phyloP scores from a whole-genome alignment of 495 filamentous ascomycete genomes.

The Cercophora scortea region DNA sequence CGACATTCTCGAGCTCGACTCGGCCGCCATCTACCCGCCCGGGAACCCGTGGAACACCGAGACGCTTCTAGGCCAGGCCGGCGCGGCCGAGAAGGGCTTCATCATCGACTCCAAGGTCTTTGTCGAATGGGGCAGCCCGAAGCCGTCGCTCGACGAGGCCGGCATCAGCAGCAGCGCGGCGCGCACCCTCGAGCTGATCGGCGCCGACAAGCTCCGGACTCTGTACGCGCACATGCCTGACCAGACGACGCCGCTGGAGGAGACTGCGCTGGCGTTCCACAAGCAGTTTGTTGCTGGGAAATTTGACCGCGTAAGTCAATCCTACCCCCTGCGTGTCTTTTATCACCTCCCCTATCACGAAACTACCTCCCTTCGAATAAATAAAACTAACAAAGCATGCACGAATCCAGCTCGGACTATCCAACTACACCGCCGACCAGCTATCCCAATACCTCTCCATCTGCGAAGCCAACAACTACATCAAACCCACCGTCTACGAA shows the following conservation, averaged over 20 bases:
- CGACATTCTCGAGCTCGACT: constrained; percentile 3
- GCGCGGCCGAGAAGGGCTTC: constrained; percentile 15
- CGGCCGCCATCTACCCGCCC: constrained; percentile 3
- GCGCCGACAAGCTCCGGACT: constrained; percentile 13
- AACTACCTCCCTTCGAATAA: too few species aligned
- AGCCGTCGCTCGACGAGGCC: constrained; percentile 2
- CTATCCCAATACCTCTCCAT: constrained; percentile 33
- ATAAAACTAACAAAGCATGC: too few species aligned
- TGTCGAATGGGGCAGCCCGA: not conserved
- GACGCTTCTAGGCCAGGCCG: constrained; percentile 14
- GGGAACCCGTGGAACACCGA: constrained; percentile 9
- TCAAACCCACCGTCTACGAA: constrained; percentile 43
- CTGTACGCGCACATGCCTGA: constrained; percentile 37
- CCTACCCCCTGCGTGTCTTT: not conserved
- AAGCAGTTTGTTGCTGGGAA: constrained; percentile 26
- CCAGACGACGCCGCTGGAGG: constrained; percentile 29
- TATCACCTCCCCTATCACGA: too few species aligned
- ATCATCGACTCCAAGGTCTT: constrained; percentile 19
- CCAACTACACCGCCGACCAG: constrained; percentile 34
- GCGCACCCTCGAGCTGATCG: constrained; percentile 11
- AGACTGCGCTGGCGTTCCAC: constrained; percentile 33
- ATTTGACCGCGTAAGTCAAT: constrained; percentile 17
- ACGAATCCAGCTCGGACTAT: constrained; percentile 29
- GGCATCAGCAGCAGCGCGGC: constrained; percentile 9
- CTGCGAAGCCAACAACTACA: constrained; percentile 32